Percentiles rank a stretch among this genome's conserved stretches.
phyloP scores from a whole-genome alignment of 352 stramenopile species.

The Globisporangium abappressorium region DNA sequence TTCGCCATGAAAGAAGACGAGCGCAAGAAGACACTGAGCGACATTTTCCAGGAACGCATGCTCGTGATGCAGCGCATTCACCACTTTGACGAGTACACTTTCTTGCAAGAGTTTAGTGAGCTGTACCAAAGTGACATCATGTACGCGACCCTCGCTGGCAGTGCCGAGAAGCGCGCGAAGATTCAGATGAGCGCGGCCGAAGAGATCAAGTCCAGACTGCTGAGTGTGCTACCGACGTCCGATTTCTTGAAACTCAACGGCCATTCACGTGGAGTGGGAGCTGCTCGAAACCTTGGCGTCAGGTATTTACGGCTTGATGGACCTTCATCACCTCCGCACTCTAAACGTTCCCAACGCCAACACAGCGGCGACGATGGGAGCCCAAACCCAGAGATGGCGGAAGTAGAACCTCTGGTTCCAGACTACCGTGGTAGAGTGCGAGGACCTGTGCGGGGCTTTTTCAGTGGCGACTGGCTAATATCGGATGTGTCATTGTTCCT shows the following conservation, averaged over 20 bases:
- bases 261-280: constrained; percentile 26
- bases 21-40: constrained; percentile 60
- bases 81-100: constrained; percentile 74
- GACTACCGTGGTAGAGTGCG: constrained; percentile 3
- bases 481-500: constrained; percentile 77
- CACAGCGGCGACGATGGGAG: neutral
- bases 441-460: constrained; percentile 42
- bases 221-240: constrained; percentile 58
- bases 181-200: constrained; percentile 55
- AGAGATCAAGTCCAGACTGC: constrained; percentile 54
- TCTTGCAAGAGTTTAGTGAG: constrained; percentile 75
- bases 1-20: constrained; percentile 88
- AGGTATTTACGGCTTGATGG: constrained; percentile 18
- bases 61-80: constrained; percentile 76
- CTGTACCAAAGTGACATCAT: constrained; percentile 72
- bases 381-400: neutral
- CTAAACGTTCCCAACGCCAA: constrained; percentile 2
- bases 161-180: constrained; percentile 50
- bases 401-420: constrained; percentile 1
- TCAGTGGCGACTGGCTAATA: constrained; percentile 69
- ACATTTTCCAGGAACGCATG: constrained; percentile 78
- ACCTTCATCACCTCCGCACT: constrained; percentile 1
- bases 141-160: constrained; percentile 71
- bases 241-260: constrained; percentile 71
- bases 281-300: neutral